These are phyloP conservation scores for Juglanconis sp. DNA, from an alignment of 2,329 filamentous ascomycete species.

Conservation along the genomic window DNA sequence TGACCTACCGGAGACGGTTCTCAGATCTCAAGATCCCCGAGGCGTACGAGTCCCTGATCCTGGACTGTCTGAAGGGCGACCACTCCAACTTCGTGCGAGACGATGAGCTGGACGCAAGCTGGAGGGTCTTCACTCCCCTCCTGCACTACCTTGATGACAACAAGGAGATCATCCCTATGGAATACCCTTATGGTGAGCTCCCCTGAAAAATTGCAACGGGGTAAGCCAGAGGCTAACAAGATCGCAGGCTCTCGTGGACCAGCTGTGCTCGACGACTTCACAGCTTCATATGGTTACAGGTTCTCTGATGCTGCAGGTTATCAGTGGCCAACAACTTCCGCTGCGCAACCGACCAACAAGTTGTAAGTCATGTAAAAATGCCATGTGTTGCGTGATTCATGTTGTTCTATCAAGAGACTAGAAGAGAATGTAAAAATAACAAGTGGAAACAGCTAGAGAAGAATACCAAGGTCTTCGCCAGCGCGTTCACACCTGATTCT, in stretches of 20 bases:
- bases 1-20: slow-evolving; percentile 97
- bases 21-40: slow-evolving; percentile 99
- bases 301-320: slow-evolving; percentile 96
- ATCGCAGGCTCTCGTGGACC: slow-evolving; percentile 85
- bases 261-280: slow-evolving; percentile 95
- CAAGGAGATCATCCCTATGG: slow-evolving; percentile 99
- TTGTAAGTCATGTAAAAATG: slow-evolving; percentile 56
- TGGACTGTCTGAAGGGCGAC: slow-evolving; percentile 97
- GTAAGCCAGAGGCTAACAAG: slow-evolving; percentile 22
- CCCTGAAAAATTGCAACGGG: not conserved
- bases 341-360: slow-evolving; percentile 65
- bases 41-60: slow-evolving; percentile 95
- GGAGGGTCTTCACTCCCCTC: slow-evolving; percentile 97
- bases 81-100: slow-evolving; percentile 99
- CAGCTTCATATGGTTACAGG: slow-evolving; percentile 96
- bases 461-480: not conserved
- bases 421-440: not conserved
- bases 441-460: slow-evolving; percentile 11
- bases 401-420: not conserved
- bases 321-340: slow-evolving; percentile 84
- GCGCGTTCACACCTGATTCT: not conserved
- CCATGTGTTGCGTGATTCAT: not conserved
- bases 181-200: slow-evolving; percentile 92
- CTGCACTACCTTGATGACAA: slow-evolving; percentile 98
- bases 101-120: slow-evolving; percentile 94